phyloP scores from a whole-genome alignment of 345 rosid species.

The Boechera stricta region DNA sequence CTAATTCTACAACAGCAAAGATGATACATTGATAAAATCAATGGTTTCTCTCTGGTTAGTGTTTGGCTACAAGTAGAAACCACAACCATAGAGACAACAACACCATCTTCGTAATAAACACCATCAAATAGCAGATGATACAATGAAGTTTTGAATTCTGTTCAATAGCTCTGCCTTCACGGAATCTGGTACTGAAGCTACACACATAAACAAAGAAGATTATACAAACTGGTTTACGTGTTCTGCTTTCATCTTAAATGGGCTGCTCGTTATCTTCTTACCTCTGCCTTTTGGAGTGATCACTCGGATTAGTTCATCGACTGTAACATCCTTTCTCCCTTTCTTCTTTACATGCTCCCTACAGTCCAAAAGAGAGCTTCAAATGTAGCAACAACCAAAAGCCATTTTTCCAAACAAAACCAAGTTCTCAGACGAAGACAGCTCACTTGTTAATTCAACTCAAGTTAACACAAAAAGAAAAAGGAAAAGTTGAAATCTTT shows the following conservation, averaged over 20 bases:
- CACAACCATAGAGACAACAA: neutral
- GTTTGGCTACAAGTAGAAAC: neutral
- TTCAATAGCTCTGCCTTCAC: constrained; percentile 76
- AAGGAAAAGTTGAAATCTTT: neutral
- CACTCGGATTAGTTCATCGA: constrained; percentile 78
- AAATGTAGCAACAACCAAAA: neutral
- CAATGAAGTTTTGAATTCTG: constrained; percentile 62
- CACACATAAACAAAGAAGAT: constrained; percentile 33
- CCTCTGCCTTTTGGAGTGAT: constrained; percentile 94
- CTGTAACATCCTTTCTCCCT: constrained; percentile 74
- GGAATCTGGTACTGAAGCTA: constrained; percentile 74
- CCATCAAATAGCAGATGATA: constrained; percentile 48
- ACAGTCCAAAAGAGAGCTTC: constrained; percentile 9
- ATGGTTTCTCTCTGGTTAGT: constrained; percentile 2
- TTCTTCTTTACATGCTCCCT: constrained; percentile 80
- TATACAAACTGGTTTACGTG: neutral
- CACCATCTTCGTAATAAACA: neutral
- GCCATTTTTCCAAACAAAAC: neutral
- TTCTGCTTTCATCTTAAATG: neutral
- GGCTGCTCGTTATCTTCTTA: neutral
- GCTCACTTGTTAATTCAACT: neutral
- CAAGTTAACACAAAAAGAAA: neutral
- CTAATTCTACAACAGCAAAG: constrained; percentile 29
- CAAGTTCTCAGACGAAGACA: neutral
- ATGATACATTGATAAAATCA: neutral